These are phyloP conservation scores for Aspergillus viridinutans DNA, from an alignment of 2,329 filamentous ascomycete species.

Conservation along the genomic window DNA sequence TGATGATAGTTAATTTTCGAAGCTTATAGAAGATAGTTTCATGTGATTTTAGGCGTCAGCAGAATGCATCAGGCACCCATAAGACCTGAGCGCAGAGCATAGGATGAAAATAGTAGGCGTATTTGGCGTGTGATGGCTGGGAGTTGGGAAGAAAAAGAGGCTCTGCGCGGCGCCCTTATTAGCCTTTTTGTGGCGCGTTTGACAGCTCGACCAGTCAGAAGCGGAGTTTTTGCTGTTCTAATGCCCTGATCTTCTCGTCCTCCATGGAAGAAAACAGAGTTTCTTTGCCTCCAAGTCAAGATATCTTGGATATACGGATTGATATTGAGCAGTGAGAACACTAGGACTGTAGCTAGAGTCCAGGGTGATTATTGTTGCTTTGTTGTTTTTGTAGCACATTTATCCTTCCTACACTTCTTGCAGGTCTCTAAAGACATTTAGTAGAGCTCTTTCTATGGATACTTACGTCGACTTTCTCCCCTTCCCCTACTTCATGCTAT, in stretches of 20 bases:
- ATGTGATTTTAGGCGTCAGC: not conserved
- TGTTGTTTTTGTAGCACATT: not conserved
- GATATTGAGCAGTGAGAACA: not conserved
- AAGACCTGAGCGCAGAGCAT: not conserved
- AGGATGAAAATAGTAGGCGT: not conserved
- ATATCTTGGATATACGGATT: not conserved
- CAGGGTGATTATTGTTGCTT: not conserved
- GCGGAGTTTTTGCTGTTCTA: not conserved
- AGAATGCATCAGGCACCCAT: not conserved
- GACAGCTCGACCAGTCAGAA: not conserved
- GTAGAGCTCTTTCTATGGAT: not conserved
- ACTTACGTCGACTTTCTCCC: not conserved
- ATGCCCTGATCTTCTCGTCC: not conserved
- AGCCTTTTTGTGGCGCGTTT: not conserved
- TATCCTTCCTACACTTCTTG: not conserved
- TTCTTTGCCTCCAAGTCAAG: not conserved
- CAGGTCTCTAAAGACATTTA: no score
- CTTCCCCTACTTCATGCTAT: not conserved
- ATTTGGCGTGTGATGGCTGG: not conserved
- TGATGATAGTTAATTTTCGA: not conserved
- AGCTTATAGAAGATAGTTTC: not conserved
- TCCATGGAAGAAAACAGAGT: not conserved
- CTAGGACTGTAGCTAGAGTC: no score
- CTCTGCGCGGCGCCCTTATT: not conserved
- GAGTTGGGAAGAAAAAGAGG: not conserved